Base-by-base conservation (phyloP, 148 eudicot genomes). In the Bassia scoparia region DNA sequence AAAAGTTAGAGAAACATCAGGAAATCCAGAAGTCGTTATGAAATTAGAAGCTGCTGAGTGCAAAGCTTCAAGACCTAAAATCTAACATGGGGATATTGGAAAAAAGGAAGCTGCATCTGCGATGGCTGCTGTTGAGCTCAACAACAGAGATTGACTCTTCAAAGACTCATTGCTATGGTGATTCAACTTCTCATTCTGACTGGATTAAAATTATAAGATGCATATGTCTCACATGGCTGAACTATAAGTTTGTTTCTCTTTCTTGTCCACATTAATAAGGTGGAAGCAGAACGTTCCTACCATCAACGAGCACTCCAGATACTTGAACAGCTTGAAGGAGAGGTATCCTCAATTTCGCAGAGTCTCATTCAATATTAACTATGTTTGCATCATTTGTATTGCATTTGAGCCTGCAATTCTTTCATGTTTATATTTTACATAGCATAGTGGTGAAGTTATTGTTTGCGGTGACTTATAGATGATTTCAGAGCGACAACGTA, bases 91-190 rank as follows among this genome's bases (percentile, higher is more conserved):
- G 85, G 59, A 79, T 78, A 68, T 77, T 91, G 74, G 98, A 97
- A 52, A 97, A 52, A 94, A 94, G 86, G 98, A 94, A 86, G 98
- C 98, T 64, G 86, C 90, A 61, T 88, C 96, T 76, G 98, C 98
- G 29, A 91, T 94, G 97, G 87, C 96, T 83, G 97, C 98, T 52
- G 98, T 94, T 67, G 97, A 85, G 90, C 90, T 84, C 98, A 94
- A 80, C 97, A 94, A 72, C 98, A 94, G 78, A 82, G 93, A 74
- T 76, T 89, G 81, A 94, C 98, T 14, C 97, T 94, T 67, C 98
- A 94, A 72, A 85, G 97, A 66, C 93, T 94, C 43, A 82, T 94
- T 68, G 81, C 97, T 59, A 88, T 91, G 98, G 97, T 94, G 82
- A 78, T 76, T 30, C 64, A 24, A 48, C 74, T 43, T n/a, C 38